Base-by-base conservation (phyloP, 208 protist genomes). In the Wallacemonas collosoma region DNA sequence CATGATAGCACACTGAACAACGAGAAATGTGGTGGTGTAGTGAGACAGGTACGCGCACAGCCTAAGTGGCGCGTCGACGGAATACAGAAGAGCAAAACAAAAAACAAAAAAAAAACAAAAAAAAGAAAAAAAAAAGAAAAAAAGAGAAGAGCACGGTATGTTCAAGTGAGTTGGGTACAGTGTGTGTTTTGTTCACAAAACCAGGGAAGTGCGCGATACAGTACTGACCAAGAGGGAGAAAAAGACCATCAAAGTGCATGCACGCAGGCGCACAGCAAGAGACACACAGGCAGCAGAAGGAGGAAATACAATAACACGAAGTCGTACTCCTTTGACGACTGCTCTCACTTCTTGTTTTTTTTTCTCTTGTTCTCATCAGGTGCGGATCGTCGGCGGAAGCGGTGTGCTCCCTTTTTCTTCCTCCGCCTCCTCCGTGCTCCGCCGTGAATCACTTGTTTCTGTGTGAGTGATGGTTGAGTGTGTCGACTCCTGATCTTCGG, bases 81-180 rank as follows among this genome's bases (percentile, higher is more conserved):
- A 57, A 26, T 26, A 40, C 38, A 53, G 43, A 60, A 71, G 50
- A 72, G 36, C 5, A 50, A 71, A 72, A 6, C 54, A 60, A 63
- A 43, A 12, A n/a, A 73, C 40, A 72, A 58, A 44, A 72, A 64
- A 41, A 36, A 60, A 75, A 50, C 57, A 71, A 75, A 35, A 64
- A 14, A 68, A 61, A 57, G 1, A 67, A 47, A 40, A 39, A 40
- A 26, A 9, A 56, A 7, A 56, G 15, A 56, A 56, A 12, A 64
- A 64, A 47, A 35, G 6, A 47, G 44, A 6, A 64, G 41, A 6
- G 58, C 12, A 8, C 7, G 12, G 6, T n/a, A 56, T 35, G 51
- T n/a, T n/a, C 9, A 26, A 26, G 26, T 26, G 26, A 26, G 26
- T 26, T 26, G 26, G 26, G 26, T 26, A 26, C 26, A 26, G 26